Evolutionary conservation across 257 asterid species (phyloP).

Genomic region (Linaria vulgaris): DNA sequence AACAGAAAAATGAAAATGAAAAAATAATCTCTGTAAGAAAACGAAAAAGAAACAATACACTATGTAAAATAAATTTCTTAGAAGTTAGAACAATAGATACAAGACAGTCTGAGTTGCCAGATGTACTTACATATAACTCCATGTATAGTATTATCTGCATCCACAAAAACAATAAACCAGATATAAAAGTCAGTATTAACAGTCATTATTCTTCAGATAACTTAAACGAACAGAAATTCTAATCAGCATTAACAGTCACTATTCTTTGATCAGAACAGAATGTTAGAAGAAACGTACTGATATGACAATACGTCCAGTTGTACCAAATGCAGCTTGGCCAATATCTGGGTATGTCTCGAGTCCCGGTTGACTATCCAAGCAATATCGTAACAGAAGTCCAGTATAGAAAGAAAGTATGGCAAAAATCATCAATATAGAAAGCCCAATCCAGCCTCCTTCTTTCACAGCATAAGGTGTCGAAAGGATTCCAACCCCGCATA

Average conservation of each 20-base stretch:
- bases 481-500: conserved; percentile 97
- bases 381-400: conserved; percentile 74
- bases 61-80: no score
- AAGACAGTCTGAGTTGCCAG: conserved; percentile 5
- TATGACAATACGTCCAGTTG: conserved; percentile 67
- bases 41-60: no score
- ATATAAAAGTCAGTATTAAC: conserved; percentile 23
- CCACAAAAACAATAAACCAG: conserved; percentile 23
- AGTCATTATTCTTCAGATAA: background rate
- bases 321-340: conserved; percentile 98
- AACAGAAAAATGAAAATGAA: no score
- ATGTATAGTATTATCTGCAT: conserved; percentile 81
- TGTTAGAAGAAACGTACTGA: conserved; percentile 57
- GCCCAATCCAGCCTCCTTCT: conserved; percentile 96
- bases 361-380: conserved; percentile 96
- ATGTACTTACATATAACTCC: conserved; percentile 88
- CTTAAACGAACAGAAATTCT: background rate
- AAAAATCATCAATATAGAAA: conserved; percentile 64
- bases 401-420: conserved; percentile 85
- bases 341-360: conserved; percentile 95
- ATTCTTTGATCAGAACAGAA: background rate
- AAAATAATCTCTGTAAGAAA: no score
- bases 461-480: conserved; percentile 94
- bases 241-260: no score
- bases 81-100: background rate